phyloP scores from a whole-genome alignment of 129 eudicot genomes.

The Scalesia atractyloides region DNA sequence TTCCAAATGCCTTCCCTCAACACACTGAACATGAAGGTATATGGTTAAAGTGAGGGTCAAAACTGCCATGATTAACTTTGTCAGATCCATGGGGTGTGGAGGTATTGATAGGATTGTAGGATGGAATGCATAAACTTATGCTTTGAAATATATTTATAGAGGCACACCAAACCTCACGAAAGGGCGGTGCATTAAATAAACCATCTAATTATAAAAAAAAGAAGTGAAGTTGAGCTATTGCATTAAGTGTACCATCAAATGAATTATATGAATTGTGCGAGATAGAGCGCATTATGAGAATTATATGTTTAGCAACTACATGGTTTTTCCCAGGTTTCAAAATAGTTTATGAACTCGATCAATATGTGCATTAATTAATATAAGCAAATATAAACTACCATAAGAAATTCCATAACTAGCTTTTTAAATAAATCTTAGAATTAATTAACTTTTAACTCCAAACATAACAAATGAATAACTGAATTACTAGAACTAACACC shows the following conservation, averaged over 20 bases:
- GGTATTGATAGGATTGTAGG: conserved; percentile 30
- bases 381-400: background rate
- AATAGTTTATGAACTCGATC: background rate
- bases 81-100: conserved; percentile 47
- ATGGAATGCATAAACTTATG: conserved; percentile 34
- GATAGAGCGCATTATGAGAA: background rate
- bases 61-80: conserved; percentile 31
- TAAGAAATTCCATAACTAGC: too few species aligned
- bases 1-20: conserved; percentile 50
- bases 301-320: background rate
- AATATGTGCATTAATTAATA: background rate
- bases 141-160: conserved; percentile 50
- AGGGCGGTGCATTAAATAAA: conserved; percentile 11
- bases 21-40: conserved; percentile 41
- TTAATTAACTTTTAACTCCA: too few species aligned
- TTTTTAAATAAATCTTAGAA: too few species aligned
- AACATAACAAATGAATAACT: too few species aligned
- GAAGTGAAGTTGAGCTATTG: background rate
- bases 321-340: background rate
- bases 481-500: too few species aligned
- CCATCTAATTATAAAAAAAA: background rate
- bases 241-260: background rate
- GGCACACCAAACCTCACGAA: conserved; percentile 18
- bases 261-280: background rate
- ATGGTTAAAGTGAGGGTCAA: conserved; percentile 37